These are phyloP conservation scores for Marasmius sp. DNA, from an alignment of 1,284 basidiomycete species.

Conservation along the genomic window DNA sequence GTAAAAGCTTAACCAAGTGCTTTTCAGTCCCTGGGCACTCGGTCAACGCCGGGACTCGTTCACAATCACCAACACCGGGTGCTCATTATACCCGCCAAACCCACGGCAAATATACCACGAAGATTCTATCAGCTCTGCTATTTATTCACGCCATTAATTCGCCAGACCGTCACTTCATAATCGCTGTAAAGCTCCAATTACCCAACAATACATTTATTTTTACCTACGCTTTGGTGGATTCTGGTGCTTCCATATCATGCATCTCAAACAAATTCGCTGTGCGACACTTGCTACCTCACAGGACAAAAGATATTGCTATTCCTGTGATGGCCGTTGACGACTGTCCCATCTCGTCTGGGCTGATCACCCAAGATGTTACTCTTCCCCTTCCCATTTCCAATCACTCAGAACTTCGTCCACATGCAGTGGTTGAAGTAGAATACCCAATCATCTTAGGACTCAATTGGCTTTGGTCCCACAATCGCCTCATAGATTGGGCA, in stretches of 20 bases:
- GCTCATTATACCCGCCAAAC: neutral
- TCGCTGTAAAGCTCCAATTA: slow-evolving; percentile 20
- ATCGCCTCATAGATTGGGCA: slow-evolving; percentile 15
- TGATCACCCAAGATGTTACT: slow-evolving; percentile 1
- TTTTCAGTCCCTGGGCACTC: neutral
- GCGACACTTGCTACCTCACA: slow-evolving; percentile 19
- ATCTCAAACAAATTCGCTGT: slow-evolving; percentile 29
- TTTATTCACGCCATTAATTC: slow-evolving; percentile 11
- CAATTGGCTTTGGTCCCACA: slow-evolving; percentile 15
- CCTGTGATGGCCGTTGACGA: slow-evolving; percentile 3
- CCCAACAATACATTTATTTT: slow-evolving; percentile 19
- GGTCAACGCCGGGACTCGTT: slow-evolving; percentile 4
- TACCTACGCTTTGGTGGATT: slow-evolving; percentile 20
- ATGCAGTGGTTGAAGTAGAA: slow-evolving; percentile 10
- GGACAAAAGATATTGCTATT: neutral
- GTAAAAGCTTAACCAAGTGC: slow-evolving; percentile 11
- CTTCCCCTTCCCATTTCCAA: slow-evolving; percentile 1
- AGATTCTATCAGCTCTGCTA: neutral
- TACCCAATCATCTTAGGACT: slow-evolving; percentile 17
- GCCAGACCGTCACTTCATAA: slow-evolving; percentile 26
- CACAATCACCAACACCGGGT: neutral
- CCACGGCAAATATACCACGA: neutral
- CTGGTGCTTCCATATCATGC: slow-evolving; percentile 29
- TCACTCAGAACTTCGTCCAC: neutral
- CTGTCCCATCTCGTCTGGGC: neutral